Evolutionary conservation across 495 filamentous ascomycete genomes (phyloP).

Genomic region (Aspergillus incahuasiensis): DNA sequence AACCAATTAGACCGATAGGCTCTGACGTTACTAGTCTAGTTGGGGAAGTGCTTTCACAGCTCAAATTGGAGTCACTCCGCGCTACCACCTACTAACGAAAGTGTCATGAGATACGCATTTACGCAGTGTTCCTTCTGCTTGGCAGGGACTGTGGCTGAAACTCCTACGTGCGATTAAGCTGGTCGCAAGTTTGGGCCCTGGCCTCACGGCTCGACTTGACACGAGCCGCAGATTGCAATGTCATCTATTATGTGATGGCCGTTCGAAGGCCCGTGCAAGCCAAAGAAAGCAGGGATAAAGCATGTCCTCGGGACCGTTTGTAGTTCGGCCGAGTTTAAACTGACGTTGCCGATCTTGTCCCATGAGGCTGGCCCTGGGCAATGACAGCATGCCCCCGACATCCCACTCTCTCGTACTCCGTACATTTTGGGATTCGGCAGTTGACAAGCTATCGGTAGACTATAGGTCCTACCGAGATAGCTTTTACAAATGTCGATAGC

Average conservation of each 20-base stretch:
- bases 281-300: background rate
- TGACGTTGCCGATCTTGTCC: slow-evolving; percentile 14
- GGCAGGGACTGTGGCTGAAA: slow-evolving; percentile 20
- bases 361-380: background rate
- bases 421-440: background rate
- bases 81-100: background rate
- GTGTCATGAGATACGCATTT: slow-evolving; percentile 13
- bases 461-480: no score
- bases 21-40: background rate
- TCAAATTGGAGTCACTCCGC: background rate
- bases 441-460: no score
- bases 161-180: slow-evolving; percentile 12
- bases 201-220: background rate
- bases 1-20: slow-evolving; percentile 6
- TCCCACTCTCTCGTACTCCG: background rate
- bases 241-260: slow-evolving; percentile 1
- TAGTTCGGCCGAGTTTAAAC: slow-evolving; percentile 22
- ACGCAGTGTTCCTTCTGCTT: background rate
- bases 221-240: slow-evolving; percentile 9
- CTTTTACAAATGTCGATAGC: no score
- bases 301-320: slow-evolving; percentile 12
- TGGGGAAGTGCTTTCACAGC: background rate
- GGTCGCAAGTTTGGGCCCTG: slow-evolving; percentile 18
- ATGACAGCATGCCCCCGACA: background rate
- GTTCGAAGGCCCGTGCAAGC: background rate